Evolutionary conservation across 2,329 filamentous ascomycete species (phyloP), one percentile per base, ranked within the genome.

Genomic region (Colletotrichum sp.): DNA sequence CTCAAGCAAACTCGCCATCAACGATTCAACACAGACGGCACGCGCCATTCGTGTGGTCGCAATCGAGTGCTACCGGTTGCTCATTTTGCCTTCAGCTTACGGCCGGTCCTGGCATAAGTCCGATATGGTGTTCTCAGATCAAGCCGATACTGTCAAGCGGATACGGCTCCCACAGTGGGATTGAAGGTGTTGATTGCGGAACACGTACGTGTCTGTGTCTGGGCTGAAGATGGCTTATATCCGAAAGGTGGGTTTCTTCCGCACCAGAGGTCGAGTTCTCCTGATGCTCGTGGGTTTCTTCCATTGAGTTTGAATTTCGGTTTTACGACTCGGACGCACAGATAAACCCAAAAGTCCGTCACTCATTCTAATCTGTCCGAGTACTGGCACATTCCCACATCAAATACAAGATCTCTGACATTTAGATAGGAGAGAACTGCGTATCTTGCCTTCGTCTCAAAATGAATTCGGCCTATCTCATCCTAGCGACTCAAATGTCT

Each of bases 241-340:
- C 63, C 63, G 43, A 21, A n/a, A 8, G 54, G 36, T 51, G 65
- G 65, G 65, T 68, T 68, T 18, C 13, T 15, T 5, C 65, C 65
- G 65, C 12, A 18, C 3, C 64, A 33, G n/a, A 33, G 0, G 54
- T 34, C n/a, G 18, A 16, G 27, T 66, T 55, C 63, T 54, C 43
- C 43, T 13, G n/a, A 29, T 16, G 16, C 65, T 16, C 18, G 57
- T 59, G 31, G 24, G 34, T 33, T 29, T 24, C 15, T 61, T 51
- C 15, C 18, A 47, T 51, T 68, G 24, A 68, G 36, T 68, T 59
- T 68, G 27, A 34, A 34, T 36, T 1, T 24, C 34, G 13, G n/a
- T 18, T 29, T 33, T 59, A 38, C 16, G 47, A 8, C 9, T 38
- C 66, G 55, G 55, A 68, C 55, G 21, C 21, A 18, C 13, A n/a